Conservation (phyloP, 495 filamentous ascomycete genomes). For the Hyaloscypha finlandica region DNA sequence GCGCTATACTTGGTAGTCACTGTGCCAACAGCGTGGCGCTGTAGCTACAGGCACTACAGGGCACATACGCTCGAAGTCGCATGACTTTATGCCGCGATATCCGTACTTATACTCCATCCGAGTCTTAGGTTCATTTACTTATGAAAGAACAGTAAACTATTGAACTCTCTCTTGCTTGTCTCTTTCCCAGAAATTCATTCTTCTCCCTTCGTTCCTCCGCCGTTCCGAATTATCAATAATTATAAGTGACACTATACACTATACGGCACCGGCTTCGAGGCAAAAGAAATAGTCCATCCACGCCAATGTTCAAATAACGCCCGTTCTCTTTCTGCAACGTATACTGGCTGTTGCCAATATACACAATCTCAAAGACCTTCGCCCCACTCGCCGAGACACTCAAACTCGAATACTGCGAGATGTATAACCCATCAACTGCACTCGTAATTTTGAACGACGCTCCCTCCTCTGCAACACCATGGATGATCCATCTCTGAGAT, state of each 20-base stretch:
- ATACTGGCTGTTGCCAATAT: not conserved
- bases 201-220: no score
- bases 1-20: no score
- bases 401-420: not conserved
- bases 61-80: no score
- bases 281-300: not conserved
- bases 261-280: not conserved
- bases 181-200: no score
- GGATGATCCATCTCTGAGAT: not conserved
- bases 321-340: slow-evolving; percentile 7
- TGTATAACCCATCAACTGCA: not conserved
- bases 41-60: no score
- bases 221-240: not conserved
- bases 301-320: not conserved
- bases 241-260: not conserved
- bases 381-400: not conserved
- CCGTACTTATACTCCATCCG: no score
- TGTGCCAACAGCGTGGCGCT: no score
- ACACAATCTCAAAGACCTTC: not conserved
- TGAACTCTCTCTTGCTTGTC: no score
- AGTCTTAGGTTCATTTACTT: no score
- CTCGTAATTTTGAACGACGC: not conserved
- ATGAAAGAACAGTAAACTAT: no score
- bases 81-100: no score
- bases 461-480: not conserved